phyloP scores from a whole-genome alignment of 495 filamentous ascomycete genomes.

The Lasiosphaeria ovina region DNA sequence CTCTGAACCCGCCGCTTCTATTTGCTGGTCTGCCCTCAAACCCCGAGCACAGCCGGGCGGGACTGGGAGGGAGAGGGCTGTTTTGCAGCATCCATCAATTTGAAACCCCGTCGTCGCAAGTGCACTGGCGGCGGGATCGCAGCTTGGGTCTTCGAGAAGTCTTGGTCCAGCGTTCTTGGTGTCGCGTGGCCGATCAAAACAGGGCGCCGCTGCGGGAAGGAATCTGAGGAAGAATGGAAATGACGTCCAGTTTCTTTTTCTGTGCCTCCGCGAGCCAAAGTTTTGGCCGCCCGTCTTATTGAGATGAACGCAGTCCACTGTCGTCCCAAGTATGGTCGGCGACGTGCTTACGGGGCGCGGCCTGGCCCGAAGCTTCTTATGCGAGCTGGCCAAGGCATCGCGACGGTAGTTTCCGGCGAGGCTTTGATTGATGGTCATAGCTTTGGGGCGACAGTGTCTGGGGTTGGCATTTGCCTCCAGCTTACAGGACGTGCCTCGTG shows the following conservation, averaged over 20 bases:
- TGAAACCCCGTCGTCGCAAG: slow-evolving; percentile 5
- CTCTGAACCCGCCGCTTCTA: background rate
- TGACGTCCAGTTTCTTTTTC: background rate
- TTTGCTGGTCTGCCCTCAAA: background rate
- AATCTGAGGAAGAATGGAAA: background rate
- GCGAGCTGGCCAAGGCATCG: background rate
- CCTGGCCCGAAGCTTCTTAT: background rate
- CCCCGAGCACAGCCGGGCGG: background rate
- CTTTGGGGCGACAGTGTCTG: no score
- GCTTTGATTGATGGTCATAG: no score
- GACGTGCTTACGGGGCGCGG: slow-evolving; percentile 1
- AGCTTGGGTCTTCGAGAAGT: background rate
- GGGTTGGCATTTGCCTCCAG: no score
- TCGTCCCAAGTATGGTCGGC: background rate
- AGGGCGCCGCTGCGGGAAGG: background rate
- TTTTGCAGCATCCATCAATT: background rate
- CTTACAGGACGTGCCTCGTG: no score
- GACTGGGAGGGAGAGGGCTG: background rate
- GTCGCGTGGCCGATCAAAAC: background rate
- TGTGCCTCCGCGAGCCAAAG: background rate
- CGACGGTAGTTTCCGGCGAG: no score
- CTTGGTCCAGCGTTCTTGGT: background rate
- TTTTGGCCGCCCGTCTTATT: background rate
- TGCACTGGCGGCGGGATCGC: background rate
- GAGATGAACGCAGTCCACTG: background rate